These are phyloP conservation scores for Xylaria sp. DNA, from an alignment of 2,329 filamentous ascomycete genomes.

Conservation along the genomic window DNA sequence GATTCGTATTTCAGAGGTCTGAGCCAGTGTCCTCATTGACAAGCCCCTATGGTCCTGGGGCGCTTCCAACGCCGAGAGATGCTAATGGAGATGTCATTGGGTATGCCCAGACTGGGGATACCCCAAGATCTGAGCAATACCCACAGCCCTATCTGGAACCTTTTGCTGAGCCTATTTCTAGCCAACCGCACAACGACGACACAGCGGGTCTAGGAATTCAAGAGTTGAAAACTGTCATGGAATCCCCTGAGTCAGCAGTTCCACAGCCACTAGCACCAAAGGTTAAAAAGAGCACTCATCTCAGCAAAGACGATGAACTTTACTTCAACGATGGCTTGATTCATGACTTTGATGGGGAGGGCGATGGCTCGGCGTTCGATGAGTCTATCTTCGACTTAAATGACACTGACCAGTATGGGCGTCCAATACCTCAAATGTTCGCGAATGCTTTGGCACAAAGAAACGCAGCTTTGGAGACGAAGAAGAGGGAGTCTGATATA, in stretches of 20 bases:
- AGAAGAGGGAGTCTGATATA: constrained; percentile 60
- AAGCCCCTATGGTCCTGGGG: constrained; percentile 61
- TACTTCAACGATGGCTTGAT: constrained; percentile 76
- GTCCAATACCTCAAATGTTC: constrained; percentile 69
- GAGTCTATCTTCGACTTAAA: constrained; percentile 79
- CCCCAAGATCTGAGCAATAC: constrained; percentile 47
- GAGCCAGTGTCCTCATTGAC: constrained; percentile 62
- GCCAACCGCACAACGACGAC: constrained; percentile 37
- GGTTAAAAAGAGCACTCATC: constrained; percentile 32
- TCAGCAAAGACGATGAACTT: constrained; percentile 67
- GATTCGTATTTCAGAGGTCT: constrained; percentile 68
- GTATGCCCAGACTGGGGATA: constrained; percentile 64
- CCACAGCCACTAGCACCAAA: constrained; percentile 35
- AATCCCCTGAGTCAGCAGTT: constrained; percentile 35
- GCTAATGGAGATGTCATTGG: constrained; percentile 66
- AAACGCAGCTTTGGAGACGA: constrained; percentile 50
- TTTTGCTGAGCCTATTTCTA: constrained; percentile 22
- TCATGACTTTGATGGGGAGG: constrained; percentile 63
- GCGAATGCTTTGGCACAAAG: constrained; percentile 63
- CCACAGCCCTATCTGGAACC: constrained; percentile 26
- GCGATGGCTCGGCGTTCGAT: constrained; percentile 71
- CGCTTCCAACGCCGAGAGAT: constrained; percentile 66
- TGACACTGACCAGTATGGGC: constrained; percentile 71
- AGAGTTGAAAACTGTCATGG: constrained; percentile 46
- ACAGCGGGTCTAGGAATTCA: constrained; percentile 59